Base-by-base conservation (phyloP, 1,139 yeast genomes). In the Pichia sp. region DNA sequence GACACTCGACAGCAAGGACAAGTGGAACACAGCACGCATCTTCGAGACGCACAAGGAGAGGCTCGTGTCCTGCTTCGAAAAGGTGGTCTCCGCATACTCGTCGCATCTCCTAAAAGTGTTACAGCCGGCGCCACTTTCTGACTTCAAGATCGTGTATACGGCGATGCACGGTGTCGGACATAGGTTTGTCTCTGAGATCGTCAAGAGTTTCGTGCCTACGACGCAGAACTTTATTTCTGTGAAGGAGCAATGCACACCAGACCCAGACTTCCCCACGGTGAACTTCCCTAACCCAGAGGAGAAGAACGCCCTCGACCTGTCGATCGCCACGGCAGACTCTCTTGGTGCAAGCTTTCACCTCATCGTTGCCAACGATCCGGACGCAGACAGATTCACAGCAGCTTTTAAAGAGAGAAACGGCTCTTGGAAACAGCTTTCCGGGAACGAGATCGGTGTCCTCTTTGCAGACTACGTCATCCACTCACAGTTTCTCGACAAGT, bases 131-230 rank as follows among this genome's bases (percentile, higher is more conserved):
- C 18, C 49, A 50, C 16, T 61, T 48, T 21, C 48, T 51, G 50
- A 55, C 22, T 71, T 75, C 57, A 70, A 70, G 52, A 83, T 86
- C 60, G 87, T 89, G 1, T 93, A 91, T 64, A 91, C 98, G 0
- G 96, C 98, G 16, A 83, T 93, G 84, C 98, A 93, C 67, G 99
- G 98, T 2, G 96, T 91, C 12, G 98, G 99, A 0, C 70, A 75
- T 42, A 80, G 78, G 51, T 74, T 78, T 44, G 75, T 76, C 31
- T 62, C 64, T 9, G 60, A 64, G 22, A 58, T 65, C 4, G 58
- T 65, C 44, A 25, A 50, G 5, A 12, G 23, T 8, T 44, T 51
- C 10, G 31, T 34, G 1, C 34, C 46, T 2, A 12, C 19, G 18
- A 3, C 21, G 52, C 43, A 31, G 3, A 44, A 51, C 1, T 62